phyloP scores from a whole-genome alignment of 345 rosid species.

The Eucalyptus caleyi region DNA sequence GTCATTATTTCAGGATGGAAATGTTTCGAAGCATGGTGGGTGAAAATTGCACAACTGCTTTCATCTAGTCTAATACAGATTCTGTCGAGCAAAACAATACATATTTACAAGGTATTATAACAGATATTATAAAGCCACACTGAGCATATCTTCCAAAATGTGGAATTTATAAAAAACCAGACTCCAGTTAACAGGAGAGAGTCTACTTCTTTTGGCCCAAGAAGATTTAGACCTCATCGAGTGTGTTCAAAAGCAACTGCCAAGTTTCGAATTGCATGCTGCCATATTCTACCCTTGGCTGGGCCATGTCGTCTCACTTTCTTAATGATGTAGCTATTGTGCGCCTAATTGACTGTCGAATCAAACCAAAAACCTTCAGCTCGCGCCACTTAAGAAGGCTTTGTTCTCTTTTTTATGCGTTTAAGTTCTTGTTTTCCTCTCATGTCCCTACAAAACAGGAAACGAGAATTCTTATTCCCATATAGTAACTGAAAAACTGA shows the following conservation, averaged over 20 bases:
- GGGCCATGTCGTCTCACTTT: background rate
- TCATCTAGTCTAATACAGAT: background rate
- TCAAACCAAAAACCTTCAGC: background rate
- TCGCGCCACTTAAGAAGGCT: constrained; percentile 28
- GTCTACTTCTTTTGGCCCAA: background rate
- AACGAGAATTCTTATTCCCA: background rate
- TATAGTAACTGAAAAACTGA: background rate
- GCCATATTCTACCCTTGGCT: background rate
- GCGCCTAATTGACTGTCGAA: background rate
- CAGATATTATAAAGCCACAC: background rate
- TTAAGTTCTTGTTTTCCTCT: constrained; percentile 66
- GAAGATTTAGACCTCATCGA: background rate
- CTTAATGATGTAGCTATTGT: background rate
- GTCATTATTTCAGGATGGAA: background rate
- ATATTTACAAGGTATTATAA: background rate
- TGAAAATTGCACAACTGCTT: background rate
- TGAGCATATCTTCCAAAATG: background rate
- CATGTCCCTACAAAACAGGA: constrained; percentile 39
- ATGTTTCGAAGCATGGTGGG: background rate
- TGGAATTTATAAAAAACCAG: background rate
- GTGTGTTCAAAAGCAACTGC: background rate
- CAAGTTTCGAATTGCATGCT: background rate
- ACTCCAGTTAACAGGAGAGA: background rate
- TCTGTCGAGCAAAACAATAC: background rate
- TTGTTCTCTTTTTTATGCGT: constrained; percentile 49